phyloP scores from a whole-genome alignment of 2,329 filamentous ascomycete genomes.

The Scolecobasidium constrictum region DNA sequence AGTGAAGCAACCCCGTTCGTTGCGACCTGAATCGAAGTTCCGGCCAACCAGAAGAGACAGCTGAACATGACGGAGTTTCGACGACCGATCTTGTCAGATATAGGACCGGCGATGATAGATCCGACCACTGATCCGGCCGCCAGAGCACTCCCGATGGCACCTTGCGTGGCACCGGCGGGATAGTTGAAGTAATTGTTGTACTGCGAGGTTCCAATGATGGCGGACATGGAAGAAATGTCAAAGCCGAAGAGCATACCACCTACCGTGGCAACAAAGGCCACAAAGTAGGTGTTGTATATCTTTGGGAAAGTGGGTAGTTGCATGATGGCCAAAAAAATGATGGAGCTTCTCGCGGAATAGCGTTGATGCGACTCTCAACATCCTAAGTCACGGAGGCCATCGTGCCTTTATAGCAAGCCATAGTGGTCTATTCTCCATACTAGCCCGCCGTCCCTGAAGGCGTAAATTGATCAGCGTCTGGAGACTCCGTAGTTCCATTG shows the following conservation, averaged over 20 bases:
- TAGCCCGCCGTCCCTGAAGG: too few species aligned
- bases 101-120: conserved; percentile 31
- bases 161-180: conserved; percentile 36
- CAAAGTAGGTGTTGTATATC: conserved; percentile 10
- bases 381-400: too few species aligned
- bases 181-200: conserved; percentile 41
- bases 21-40: conserved; percentile 31
- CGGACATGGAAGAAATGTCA: conserved; percentile 45
- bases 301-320: too few species aligned
- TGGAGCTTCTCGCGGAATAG: too few species aligned
- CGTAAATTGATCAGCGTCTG: too few species aligned
- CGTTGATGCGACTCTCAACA: too few species aligned
- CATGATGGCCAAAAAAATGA: too few species aligned
- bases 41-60: conserved; percentile 38
- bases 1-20: conserved; percentile 29
- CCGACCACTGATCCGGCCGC: conserved; percentile 39
- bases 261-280: conserved; percentile 7
- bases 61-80: conserved; percentile 36
- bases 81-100: conserved; percentile 39
- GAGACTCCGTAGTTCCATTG: too few species aligned
- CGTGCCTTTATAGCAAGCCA: too few species aligned
- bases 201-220: conserved; percentile 39
- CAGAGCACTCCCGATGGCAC: conserved; percentile 34
- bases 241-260: conserved; percentile 35
- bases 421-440: too few species aligned